Percentiles rank a stretch among this genome's conserved stretches.
Conservation (phyloP, 208 protist genomes). For the Wallacemonas sp. region DNA sequence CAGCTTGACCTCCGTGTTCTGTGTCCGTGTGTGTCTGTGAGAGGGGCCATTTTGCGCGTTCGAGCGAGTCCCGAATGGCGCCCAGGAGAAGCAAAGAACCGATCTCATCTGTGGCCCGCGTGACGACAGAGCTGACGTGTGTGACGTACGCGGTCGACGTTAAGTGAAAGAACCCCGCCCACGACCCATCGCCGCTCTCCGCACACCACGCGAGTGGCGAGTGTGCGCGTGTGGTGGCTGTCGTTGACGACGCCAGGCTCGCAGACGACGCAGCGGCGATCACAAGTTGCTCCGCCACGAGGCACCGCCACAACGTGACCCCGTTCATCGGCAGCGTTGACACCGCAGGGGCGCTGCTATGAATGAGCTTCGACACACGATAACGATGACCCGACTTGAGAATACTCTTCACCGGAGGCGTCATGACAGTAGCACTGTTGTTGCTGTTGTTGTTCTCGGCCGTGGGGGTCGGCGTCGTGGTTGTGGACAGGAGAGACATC, state of each 20-base stretch:
- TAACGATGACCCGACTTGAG: conserved; percentile 53
- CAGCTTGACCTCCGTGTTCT: too few relatives aligned
- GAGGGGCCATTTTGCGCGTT: too few relatives aligned
- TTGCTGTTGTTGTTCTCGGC: background rate
- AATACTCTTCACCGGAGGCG: conserved; percentile 27
- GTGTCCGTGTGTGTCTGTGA: too few relatives aligned
- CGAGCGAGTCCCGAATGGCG: background rate
- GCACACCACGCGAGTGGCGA: background rate
- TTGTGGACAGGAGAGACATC: background rate
- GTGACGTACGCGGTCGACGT: conserved; percentile 26
- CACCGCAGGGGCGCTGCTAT: conserved; percentile 31
- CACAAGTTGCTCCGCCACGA: conserved; percentile 28
- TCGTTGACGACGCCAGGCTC: too few relatives aligned
- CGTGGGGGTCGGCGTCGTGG: background rate
- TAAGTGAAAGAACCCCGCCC: conserved; percentile 16
- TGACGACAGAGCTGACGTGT: conserved; percentile 9
- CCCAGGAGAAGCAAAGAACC: conserved; percentile 15
- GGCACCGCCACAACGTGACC: conserved; percentile 34
- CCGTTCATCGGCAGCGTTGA: conserved; percentile 36
- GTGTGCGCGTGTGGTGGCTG: too few relatives aligned
- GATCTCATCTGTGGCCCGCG: conserved; percentile 10
- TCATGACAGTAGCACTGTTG: background rate
- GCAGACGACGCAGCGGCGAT: background rate
- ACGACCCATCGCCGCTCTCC: background rate
- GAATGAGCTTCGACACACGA: conserved; percentile 29